Percentiles rank a stretch among this genome's conserved stretches.
phyloP scores from a whole-genome alignment of 345 rosid genomes.

The Syzygium oleosum region DNA sequence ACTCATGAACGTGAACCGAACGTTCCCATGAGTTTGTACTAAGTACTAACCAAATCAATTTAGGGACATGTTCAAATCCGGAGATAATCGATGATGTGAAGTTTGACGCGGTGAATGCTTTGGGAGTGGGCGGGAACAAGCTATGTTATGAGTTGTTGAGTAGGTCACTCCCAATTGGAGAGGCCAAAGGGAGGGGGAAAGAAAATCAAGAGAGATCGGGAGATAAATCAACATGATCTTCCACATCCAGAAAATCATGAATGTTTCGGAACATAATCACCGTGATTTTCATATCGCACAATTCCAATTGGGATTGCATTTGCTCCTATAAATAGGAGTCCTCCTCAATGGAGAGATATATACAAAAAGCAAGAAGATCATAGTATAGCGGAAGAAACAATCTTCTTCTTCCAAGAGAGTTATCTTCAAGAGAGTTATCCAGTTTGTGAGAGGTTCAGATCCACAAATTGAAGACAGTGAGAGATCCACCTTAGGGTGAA shows the following conservation, averaged over 20 bases:
- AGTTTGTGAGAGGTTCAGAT: too few species aligned
- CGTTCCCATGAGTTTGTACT: background rate
- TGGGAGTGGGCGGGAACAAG: background rate
- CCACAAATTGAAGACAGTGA: too few species aligned
- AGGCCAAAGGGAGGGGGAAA: background rate
- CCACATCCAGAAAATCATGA: background rate
- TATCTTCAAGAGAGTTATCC: background rate
- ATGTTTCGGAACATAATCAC: background rate
- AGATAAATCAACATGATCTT: background rate
- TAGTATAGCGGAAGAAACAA: background rate
- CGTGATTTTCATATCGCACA: background rate
- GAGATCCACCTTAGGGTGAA: too few species aligned
- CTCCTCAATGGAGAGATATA: background rate
- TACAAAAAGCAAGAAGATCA: background rate
- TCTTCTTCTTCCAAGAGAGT: background rate
- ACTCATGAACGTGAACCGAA: background rate
- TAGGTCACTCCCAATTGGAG: background rate
- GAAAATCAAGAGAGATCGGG: background rate
- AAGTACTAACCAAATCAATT: background rate
- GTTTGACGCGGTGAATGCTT: background rate
- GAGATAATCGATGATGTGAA: background rate
- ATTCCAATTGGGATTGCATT: background rate
- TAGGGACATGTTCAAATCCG: background rate
- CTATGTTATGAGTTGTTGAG: background rate
- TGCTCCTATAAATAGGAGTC: background rate